Percentiles rank a stretch among this genome's conserved stretches.
phyloP scores from a whole-genome alignment of 192 early-diverging fungal species.

The Coemansia sp. region DNA sequence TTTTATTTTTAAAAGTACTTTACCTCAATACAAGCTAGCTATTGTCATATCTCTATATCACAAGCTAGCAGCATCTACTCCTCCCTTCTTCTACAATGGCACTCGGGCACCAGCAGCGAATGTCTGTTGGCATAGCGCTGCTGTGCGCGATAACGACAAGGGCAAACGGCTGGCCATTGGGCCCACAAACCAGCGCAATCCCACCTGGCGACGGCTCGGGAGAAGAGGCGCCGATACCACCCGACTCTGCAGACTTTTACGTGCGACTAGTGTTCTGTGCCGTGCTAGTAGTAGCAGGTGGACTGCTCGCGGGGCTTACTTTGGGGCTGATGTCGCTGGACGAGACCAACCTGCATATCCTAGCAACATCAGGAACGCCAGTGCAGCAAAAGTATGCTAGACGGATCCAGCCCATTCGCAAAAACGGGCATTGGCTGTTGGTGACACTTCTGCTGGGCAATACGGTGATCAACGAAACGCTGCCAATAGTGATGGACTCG shows the following conservation, averaged over 20 bases:
- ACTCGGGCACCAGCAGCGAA: not conserved
- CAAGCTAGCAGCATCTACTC: too few relatives aligned
- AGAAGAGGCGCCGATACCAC: constrained; percentile 5
- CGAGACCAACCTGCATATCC: constrained; percentile 77
- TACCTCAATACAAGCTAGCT: too few relatives aligned
- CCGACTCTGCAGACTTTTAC: constrained; percentile 14
- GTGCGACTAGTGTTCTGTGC: constrained; percentile 14
- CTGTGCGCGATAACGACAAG: not conserved
- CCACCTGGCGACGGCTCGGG: not conserved
- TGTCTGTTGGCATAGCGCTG: not conserved
- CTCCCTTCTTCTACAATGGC: not conserved
- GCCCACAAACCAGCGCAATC: not conserved
- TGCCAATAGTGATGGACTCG: constrained; percentile 83
- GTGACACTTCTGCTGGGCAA: constrained; percentile 92
- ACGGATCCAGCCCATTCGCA: constrained; percentile 82
- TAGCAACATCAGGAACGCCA: constrained; percentile 75
- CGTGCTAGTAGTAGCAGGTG: constrained; percentile 43
- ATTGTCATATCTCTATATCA: too few relatives aligned
- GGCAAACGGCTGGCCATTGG: not conserved
- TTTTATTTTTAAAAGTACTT: too few relatives aligned
- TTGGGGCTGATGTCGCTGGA: constrained; percentile 82
- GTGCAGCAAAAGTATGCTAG: constrained; percentile 73
- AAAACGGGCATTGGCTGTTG: constrained; percentile 90
- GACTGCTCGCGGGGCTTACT: constrained; percentile 74
- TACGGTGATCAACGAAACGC: constrained; percentile 92